Percentiles rank a stretch among this genome's conserved stretches.
Evolutionary conservation across 2,329 filamentous ascomycete species (phyloP).

Genomic region (Sclerotinia spermophila): DNA sequence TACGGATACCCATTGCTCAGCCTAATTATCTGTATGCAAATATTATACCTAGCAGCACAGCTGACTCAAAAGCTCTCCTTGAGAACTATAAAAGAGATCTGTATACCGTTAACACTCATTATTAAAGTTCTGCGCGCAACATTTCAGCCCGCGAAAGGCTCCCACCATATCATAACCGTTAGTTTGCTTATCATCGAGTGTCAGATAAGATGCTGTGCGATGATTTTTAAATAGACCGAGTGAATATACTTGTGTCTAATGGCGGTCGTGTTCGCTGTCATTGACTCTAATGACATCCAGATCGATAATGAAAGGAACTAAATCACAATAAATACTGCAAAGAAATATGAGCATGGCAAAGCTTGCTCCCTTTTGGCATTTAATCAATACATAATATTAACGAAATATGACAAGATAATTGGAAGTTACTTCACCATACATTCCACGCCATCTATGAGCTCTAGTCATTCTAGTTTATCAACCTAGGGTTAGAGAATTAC

Average conservation of each 20-base stretch:
- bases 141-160: accelerated
- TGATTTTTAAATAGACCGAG: background rate
- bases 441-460: background rate
- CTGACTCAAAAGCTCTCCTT: background rate
- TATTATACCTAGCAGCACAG: background rate
- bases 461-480: accelerated
- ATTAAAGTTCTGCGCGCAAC: background rate
- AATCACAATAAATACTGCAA: background rate
- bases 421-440: background rate
- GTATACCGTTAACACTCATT: background rate
- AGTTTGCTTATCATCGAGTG: background rate
- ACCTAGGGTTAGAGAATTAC: background rate
- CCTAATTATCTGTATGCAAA: too few species aligned
- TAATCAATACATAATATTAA: background rate
- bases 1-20: too few species aligned
- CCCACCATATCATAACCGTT: background rate
- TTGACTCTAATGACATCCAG: background rate
- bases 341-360: background rate
- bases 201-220: background rate
- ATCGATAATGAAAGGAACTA: background rate
- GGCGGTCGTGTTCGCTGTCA: background rate
- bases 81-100: background rate
- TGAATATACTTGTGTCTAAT: background rate
- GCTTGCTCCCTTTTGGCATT: accelerated
- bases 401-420: background rate